A percentile compares a stretch with the other conserved stretches of the same genome.
Conservation (phyloP, 768 basidiomycete genomes). For the Sistotremastrum suecicum region DNA sequence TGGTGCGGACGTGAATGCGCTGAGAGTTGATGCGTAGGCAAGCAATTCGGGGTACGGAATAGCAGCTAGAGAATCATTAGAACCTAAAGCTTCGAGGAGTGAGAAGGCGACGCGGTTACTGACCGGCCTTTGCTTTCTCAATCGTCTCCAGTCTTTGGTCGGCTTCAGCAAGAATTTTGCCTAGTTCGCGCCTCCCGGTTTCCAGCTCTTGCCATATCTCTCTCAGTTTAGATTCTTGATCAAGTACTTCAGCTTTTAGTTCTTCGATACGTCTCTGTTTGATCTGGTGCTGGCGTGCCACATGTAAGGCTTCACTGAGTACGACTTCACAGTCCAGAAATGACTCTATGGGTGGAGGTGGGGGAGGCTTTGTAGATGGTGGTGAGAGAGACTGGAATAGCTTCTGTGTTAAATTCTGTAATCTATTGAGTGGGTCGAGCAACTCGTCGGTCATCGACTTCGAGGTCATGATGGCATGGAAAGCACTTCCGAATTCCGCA, state of each 20-base stretch:
- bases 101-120: conserved; percentile 7
- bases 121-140: conserved; percentile 58
- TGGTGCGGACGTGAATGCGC: conserved; percentile 78
- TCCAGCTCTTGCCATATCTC: conserved; percentile 53
- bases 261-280: conserved; percentile 63
- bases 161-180: conserved; percentile 60
- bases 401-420: conserved; percentile 49
- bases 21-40: conserved; percentile 73
- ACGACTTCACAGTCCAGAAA: conserved; percentile 51
- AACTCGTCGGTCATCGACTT: conserved; percentile 49
- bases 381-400: conserved; percentile 67
- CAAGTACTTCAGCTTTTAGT: conserved; percentile 56
- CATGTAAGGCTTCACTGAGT: conserved; percentile 49
- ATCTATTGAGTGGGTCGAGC: conserved; percentile 43
- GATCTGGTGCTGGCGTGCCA: conserved; percentile 58
- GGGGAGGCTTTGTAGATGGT: conserved; percentile 45
- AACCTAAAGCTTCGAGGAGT: too few species aligned
- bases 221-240: conserved; percentile 53
- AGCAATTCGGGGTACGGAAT: conserved; percentile 75
- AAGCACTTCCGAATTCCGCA: too few species aligned
- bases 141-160: conserved; percentile 58
- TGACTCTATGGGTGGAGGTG: conserved; percentile 37
- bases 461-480: background rate
- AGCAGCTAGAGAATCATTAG: conserved; percentile 31
- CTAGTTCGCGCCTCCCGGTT: conserved; percentile 52